phyloP scores from a whole-genome alignment of 306 rosid genomes.

The Phaseolus lunatus region DNA sequence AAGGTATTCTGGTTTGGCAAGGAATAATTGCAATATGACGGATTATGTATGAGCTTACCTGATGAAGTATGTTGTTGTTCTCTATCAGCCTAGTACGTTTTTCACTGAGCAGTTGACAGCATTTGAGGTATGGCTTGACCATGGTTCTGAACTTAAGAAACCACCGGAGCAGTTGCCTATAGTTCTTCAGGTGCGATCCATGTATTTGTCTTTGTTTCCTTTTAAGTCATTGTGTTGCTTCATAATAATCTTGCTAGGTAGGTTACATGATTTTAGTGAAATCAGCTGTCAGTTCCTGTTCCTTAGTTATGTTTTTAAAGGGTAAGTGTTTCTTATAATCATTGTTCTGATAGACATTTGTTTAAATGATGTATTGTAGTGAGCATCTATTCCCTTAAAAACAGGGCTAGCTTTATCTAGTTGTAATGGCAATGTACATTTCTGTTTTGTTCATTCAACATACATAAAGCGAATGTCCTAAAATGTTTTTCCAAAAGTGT shows the following conservation, averaged over 20 bases:
- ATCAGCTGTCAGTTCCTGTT: slow-evolving; percentile 22
- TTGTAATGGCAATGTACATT: background rate
- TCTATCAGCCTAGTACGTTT: slow-evolving; percentile 89
- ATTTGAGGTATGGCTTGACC: slow-evolving; percentile 99
- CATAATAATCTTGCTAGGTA: slow-evolving; percentile 44
- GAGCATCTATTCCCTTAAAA: slow-evolving; percentile 19
- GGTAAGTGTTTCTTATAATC: slow-evolving; percentile 12
- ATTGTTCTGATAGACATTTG: slow-evolving; percentile 35
- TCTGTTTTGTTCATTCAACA: slow-evolving; percentile 26
- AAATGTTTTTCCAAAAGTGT: slow-evolving; percentile 6
- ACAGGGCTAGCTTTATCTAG: background rate
- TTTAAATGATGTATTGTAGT: slow-evolving; percentile 23
- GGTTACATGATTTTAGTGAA: slow-evolving; percentile 40
- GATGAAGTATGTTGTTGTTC: slow-evolving; percentile 19
- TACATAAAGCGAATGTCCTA: background rate
- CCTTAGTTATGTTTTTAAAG: slow-evolving; percentile 42
- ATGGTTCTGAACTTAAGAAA: slow-evolving; percentile 97
- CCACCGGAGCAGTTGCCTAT: slow-evolving; percentile 99
- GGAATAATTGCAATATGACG: background rate
- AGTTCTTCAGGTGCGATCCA: slow-evolving; percentile 87
- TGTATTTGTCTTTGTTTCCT: slow-evolving; percentile 39
- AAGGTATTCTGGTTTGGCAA: background rate
- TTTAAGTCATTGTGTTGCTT: slow-evolving; percentile 38
- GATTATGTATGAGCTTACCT: slow-evolving; percentile 36
- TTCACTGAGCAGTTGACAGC: slow-evolving; percentile 97